phyloP scores from a whole-genome alignment of 768 basidiomycete genomes.

The Kwoniella sp. region DNA sequence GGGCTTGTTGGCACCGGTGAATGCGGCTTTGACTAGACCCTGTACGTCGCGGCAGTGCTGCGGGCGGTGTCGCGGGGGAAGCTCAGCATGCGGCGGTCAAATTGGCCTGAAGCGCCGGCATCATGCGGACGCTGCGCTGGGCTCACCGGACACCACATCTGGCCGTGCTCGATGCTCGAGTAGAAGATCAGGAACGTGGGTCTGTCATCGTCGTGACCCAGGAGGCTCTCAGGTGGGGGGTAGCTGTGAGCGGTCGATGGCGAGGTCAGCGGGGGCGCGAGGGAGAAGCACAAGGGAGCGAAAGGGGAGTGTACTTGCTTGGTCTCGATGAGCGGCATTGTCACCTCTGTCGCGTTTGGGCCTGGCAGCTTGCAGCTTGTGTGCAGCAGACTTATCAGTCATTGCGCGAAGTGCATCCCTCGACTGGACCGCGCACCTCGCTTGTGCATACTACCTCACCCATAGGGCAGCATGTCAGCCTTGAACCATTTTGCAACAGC shows the following conservation, averaged over 20 bases:
- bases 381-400: no score
- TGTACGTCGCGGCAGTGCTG: conserved; percentile 46
- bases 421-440: no score
- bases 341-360: no score
- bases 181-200: conserved; percentile 47
- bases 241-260: background rate
- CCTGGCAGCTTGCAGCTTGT: background rate
- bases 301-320: background rate
- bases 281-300: background rate
- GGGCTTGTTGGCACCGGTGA: conserved; percentile 37
- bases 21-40: conserved; percentile 31
- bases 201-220: background rate
- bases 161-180: conserved; percentile 43
- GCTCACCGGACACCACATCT: conserved; percentile 50
- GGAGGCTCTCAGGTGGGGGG: conserved; percentile 2
- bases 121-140: background rate
- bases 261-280: background rate
- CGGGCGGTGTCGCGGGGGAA: background rate
- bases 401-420: no score
- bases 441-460: no score
- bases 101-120: no score
- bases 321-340: background rate
- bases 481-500: no score
- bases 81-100: background rate
- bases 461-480: no score